phyloP scores from a whole-genome alignment of 139 green algal genomes.

The Volvox africanus region DNA sequence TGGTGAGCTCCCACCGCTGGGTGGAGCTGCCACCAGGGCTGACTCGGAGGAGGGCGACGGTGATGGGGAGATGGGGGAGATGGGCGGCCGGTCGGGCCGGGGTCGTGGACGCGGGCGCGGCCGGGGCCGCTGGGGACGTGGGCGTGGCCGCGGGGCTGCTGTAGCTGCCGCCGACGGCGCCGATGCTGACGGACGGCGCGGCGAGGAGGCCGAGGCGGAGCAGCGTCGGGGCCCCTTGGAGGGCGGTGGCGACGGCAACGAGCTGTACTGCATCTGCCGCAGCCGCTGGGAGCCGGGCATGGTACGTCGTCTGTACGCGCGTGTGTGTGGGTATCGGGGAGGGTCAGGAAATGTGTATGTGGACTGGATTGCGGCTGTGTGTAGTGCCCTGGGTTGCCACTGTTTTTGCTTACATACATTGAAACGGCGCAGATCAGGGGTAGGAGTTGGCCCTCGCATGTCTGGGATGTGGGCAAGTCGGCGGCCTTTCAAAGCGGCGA shows the following conservation, averaged over 20 bases:
- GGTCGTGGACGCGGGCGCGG: slow-evolving; percentile 1
- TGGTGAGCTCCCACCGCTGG: not conserved
- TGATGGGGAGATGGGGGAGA: not conserved
- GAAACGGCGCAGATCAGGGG: too few species aligned
- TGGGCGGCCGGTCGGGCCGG: not conserved
- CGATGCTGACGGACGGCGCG: not conserved
- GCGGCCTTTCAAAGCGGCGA: too few species aligned
- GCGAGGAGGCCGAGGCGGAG: not conserved
- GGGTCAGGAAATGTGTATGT: not conserved
- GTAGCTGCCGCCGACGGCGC: not conserved
- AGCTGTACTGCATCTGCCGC: slow-evolving; percentile 16
- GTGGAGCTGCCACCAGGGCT: not conserved
- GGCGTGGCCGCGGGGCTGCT: not conserved
- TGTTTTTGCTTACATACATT: too few species aligned
- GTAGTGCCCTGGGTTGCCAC: too few species aligned
- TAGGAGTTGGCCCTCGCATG: too few species aligned
- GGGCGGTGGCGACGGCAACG: not conserved
- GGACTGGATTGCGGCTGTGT: not conserved
- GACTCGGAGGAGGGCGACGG: slow-evolving; percentile 3
- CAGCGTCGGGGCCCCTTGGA: not conserved
- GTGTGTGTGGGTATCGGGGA: not conserved
- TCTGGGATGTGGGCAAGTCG: too few species aligned
- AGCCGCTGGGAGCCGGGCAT: not conserved
- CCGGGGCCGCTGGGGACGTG: not conserved
- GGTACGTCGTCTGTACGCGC: not conserved